Base-by-base conservation (phyloP, 2,329 filamentous ascomycete genomes). In the Calonectria pseudoturangicola region DNA sequence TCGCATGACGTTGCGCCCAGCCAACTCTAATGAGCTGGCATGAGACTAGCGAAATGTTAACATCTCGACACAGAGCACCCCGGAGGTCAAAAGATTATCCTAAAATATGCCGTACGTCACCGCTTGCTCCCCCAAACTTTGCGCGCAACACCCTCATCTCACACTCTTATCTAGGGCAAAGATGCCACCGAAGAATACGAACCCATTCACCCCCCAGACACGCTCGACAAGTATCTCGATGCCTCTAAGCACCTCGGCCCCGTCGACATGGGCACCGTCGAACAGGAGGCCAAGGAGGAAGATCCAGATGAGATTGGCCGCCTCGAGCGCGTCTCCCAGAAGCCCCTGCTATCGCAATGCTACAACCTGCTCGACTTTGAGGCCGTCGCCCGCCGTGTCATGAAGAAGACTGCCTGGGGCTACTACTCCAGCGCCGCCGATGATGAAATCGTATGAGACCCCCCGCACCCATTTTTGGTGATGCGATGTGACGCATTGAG, bases 301-400 rank as follows among this genome's bases (percentile, higher is more conserved):
- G 84, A 86, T 58, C 86, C 88, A 1, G 88, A 90, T 84, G 88
- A 89, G 80, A 82, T 80, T 39, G 94, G 91, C 71, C 90, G 96
- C 69, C 92, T 93, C 84, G 89, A 96, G 82, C 92, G 94, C 70
- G 90, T 95, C 70, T 87, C 89, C 77, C 87, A 89, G 73, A 97
- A 95, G 92, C 96, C 96, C 0, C 87, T 92, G 58, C 87, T 98
- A 73, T 93, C 94, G 76, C 94, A 97, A 83, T 98, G 95, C 87
- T 98, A 96, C 85, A 98, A 98, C 83, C 86, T 98, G 73, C 91
- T 97, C 86, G 97, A 99, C 86, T 99, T 99, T 83, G 97, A 99
- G 88, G 92, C 95, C 4, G 96, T 98, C 43, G 97, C 97, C 6
- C 92, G 93, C 79, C 89, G 92, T 47, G 92, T 97, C 70, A 98